A percentile compares a stretch with the other conserved stretches of the same genome.
Conservation (phyloP, 805 yeast genomes). For the Tetrapisispora phaffii region DNA sequence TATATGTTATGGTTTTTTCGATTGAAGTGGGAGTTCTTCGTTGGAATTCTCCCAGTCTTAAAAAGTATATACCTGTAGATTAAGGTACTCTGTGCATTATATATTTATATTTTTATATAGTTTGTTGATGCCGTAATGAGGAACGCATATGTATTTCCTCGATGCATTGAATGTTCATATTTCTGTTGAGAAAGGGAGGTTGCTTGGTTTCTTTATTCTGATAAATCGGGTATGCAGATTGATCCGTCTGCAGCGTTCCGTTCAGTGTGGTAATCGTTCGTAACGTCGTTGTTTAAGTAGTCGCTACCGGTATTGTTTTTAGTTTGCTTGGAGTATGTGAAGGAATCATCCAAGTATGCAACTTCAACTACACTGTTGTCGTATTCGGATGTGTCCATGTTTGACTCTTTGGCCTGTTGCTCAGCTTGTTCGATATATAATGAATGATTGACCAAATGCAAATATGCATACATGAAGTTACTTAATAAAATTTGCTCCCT, state of each 20-base stretch:
- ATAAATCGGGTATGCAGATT: slow-evolving; percentile 18
- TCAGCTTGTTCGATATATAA: slow-evolving; percentile 53
- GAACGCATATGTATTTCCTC: not conserved
- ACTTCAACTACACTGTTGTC: slow-evolving; percentile 2
- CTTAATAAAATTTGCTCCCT: slow-evolving; percentile 88
- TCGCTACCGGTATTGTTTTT: not conserved
- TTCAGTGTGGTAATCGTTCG: slow-evolving; percentile 3
- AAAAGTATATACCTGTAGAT: no score
- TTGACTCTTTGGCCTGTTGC: not conserved
- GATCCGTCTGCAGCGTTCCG: slow-evolving; percentile 18
- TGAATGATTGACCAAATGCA: slow-evolving; percentile 89
- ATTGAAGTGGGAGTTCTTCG: no score
- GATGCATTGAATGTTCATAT: not conserved
- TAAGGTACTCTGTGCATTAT: not conserved
- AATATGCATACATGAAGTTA: slow-evolving; percentile 94
- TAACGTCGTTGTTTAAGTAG: not conserved
- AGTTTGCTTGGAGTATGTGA: not conserved
- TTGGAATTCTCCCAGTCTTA: no score
- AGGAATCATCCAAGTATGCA: slow-evolving; percentile 1
- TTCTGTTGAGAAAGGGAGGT: no score
- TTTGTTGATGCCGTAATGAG: not conserved
- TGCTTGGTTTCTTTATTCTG: not conserved
- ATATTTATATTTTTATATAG: not conserved
- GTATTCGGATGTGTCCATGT: not conserved
- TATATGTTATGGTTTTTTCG: no score